Base-by-base conservation (phyloP, 1,139 yeast genomes). In the Zhuliangozyma blackwelliae region DNA sequence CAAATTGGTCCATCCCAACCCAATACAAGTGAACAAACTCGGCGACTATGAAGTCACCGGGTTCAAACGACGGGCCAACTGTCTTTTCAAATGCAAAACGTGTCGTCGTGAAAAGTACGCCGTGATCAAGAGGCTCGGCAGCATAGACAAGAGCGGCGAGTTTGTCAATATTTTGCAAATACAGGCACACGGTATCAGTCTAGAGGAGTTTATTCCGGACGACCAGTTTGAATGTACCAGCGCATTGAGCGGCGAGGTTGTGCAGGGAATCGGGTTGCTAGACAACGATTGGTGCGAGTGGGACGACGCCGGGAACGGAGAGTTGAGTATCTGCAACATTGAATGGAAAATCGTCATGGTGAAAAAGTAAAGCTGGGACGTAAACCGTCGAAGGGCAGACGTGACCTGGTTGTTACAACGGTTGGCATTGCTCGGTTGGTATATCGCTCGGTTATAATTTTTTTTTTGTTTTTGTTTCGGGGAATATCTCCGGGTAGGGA, bases 211-310 rank as follows among this genome's bases (percentile, higher is more conserved):
- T 50, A 59, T 75, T 13, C 81, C 94, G 1, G 77, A 71, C 49
- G 90, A 94, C 5, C 68, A 64, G 38, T 85, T 86, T 55, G 63
- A 63, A 33, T 85, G 88, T 40, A 63, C 57, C 31, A 82, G 83
- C 7, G 61, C 61, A 5, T 22, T 22, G 23, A 74, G 69, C n/a
- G 59, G 76, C 3, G 59, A 81, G 5, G 56, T 55, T 37, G 80
- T 84, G 48, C 60, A 57, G 10, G 87, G 78, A 16, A 75, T 87
- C 10, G 86, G 82, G 40, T 59, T 87, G 36, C 74, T 72, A 29
- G 94, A 85, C 29, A 76, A 74, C 33, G 96, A 90, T 52, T 89
- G 96, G 92, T 85, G 79, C 51, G 97, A 88, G 48, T 89, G 87
- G 54, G 97, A 90, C 53, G 96, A 89, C 38, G 73, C 75, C 49